Conservation (phyloP, 768 basidiomycete species). For the Xanthoconium stramineum region DNA sequence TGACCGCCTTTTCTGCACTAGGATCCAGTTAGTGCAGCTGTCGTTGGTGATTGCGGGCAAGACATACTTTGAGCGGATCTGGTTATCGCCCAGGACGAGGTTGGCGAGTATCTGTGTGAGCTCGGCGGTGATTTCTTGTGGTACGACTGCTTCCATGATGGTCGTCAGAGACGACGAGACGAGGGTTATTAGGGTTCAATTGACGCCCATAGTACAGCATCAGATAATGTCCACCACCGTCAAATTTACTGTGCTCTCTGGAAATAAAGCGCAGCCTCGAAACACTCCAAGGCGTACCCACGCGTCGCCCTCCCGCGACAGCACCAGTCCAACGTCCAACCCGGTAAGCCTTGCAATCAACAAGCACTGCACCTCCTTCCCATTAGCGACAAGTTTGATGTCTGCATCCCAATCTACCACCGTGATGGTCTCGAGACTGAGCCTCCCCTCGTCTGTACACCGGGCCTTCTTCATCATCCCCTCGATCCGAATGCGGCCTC, state of each 20-base stretch:
- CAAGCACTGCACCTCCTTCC: neutral
- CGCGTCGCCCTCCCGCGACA: neutral
- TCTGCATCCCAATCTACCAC: neutral
- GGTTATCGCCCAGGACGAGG: slow-evolving; percentile 80
- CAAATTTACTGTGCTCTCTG: neutral
- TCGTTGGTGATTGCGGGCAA: neutral
- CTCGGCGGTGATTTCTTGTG: slow-evolving; percentile 69
- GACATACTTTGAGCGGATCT: slow-evolving; percentile 65
- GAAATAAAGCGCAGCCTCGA: neutral
- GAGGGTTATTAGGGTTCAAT: neutral
- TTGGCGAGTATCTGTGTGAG: slow-evolving; percentile 84
- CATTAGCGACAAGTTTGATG: neutral
- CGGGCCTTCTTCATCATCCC: neutral
- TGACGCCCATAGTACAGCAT: neutral
- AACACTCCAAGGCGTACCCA: neutral
- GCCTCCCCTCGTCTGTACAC: neutral
- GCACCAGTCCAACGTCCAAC: neutral
- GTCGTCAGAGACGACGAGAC: neutral
- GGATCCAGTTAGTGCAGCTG: slow-evolving; percentile 8
- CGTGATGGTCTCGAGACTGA: neutral
- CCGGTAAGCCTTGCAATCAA: neutral
- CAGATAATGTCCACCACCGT: neutral
- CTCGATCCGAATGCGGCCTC: neutral
- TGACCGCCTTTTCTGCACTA: slow-evolving; percentile 78
- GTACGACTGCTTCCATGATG: slow-evolving; percentile 33